phyloP scores from a whole-genome alignment of 306 rosid species.

The Coriaria nepalensis region DNA sequence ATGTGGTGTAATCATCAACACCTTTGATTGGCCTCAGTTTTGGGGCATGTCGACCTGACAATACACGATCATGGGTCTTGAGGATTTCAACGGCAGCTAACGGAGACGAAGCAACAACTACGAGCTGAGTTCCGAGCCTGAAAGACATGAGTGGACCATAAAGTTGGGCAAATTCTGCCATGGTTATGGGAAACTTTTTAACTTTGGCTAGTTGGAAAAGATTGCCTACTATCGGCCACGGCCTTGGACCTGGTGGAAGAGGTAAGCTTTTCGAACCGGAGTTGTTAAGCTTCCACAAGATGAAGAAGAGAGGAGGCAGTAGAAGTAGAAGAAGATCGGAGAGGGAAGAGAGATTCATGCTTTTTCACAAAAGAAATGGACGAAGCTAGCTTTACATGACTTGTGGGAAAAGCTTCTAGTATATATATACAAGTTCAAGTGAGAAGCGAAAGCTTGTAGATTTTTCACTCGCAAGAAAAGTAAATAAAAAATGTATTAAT shows the following conservation, averaged over 20 bases:
- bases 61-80: constrained; percentile 7
- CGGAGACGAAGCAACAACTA: constrained; percentile 4
- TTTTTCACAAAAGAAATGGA: too few relatives aligned
- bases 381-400: too few relatives aligned
- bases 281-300: too few relatives aligned
- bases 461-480: too few relatives aligned
- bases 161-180: background rate
- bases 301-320: too few relatives aligned
- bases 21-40: background rate
- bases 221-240: constrained; percentile 21
- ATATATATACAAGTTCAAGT: too few relatives aligned
- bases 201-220: background rate
- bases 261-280: background rate
- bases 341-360: too few relatives aligned
- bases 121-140: constrained; percentile 4
- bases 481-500: too few relatives aligned
- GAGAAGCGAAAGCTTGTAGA: too few relatives aligned
- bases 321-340: too few relatives aligned
- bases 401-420: too few relatives aligned
- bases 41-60: background rate
- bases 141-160: constrained; percentile 11
- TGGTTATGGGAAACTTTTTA: background rate
- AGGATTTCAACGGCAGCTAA: constrained; percentile 1
- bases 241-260: constrained; percentile 13
- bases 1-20: background rate